These are phyloP conservation scores for Physcomitrellopsis africana DNA, from an alignment of 225 moss, liverwort and hornwort genomes.

Conservation along the genomic window DNA sequence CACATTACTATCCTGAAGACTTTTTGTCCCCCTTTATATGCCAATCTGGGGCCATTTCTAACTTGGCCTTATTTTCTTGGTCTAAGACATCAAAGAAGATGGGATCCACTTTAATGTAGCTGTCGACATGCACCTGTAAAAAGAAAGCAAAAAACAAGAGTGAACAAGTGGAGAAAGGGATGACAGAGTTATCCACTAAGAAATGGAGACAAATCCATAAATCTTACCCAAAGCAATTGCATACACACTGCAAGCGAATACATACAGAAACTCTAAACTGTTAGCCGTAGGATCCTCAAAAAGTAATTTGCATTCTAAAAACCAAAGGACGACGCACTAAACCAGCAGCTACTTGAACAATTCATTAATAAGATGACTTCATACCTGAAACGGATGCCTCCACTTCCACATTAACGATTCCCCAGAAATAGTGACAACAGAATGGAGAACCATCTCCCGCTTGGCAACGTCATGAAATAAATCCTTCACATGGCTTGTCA, in stretches of 20 bases:
- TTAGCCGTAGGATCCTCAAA: not conserved
- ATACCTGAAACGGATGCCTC: slow-evolving; percentile 94
- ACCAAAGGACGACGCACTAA: slow-evolving; percentile 10
- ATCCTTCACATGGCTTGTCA: slow-evolving; percentile 89
- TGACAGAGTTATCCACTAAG: not conserved
- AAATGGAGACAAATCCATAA: not conserved
- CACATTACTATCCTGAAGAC: too few relatives aligned
- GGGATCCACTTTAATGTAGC: slow-evolving; percentile 94
- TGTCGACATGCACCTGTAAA: slow-evolving; percentile 79
- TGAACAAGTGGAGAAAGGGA: slow-evolving; percentile 15
- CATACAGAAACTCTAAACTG: not conserved
- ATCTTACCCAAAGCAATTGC: not conserved
- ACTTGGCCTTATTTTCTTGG: slow-evolving; percentile 86
- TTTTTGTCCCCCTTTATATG: slow-evolving; percentile 5
- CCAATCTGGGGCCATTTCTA: slow-evolving; percentile 66
- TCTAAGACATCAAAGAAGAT: slow-evolving; percentile 83
- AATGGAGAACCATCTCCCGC: slow-evolving; percentile 86
- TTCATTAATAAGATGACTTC: slow-evolving; percentile 8
- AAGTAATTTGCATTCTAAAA: not conserved
- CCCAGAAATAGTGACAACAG: slow-evolving; percentile 85
- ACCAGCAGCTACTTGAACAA: not conserved
- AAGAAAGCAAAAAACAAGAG: slow-evolving; percentile 22
- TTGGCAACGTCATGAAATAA: slow-evolving; percentile 78
- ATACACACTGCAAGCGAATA: too few relatives aligned
- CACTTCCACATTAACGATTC: slow-evolving; percentile 78